phyloP scores from a whole-genome alignment of 139 green algal species.

The Chlamydomonas urium region DNA sequence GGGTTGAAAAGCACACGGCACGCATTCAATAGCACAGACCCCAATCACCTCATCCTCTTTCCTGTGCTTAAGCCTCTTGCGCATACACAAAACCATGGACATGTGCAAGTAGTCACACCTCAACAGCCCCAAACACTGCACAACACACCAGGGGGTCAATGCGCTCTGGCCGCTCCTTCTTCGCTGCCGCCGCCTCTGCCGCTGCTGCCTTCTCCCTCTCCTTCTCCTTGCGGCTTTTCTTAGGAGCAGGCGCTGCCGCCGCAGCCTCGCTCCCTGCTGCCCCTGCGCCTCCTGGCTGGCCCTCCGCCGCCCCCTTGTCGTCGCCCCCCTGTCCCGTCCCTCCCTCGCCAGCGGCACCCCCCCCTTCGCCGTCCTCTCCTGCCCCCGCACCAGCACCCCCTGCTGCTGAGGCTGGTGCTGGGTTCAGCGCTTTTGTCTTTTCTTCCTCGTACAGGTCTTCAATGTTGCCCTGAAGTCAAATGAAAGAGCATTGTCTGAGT shows the following conservation, averaged over 20 bases:
- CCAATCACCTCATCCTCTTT: not conserved
- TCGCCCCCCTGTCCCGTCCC: not conserved
- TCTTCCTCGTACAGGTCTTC: constrained; percentile 49
- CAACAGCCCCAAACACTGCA: too few species aligned
- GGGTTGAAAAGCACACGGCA: too few species aligned
- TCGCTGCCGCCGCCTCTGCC: not conserved
- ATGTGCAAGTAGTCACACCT: not conserved
- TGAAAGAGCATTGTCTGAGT: too few species aligned
- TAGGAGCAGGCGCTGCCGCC: constrained; percentile 16
- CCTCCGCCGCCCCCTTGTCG: not conserved
- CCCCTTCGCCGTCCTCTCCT: not conserved
- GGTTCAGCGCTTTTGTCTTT: constrained; percentile 10
- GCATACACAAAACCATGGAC: not conserved
- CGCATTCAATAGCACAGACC: not conserved
- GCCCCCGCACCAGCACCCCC: not conserved
- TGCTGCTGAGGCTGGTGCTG: not conserved
- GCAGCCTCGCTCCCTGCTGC: not conserved
- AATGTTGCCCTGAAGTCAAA: constrained; percentile 40
- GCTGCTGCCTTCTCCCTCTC: constrained; percentile 12
- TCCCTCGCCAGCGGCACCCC: constrained; percentile 5
- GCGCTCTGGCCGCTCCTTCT: not conserved
- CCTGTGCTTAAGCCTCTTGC: not conserved
- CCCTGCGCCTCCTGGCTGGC: not conserved
- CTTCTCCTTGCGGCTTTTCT: constrained; percentile 34
- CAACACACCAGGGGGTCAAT: constrained; percentile 10